Percentiles rank a stretch among this genome's conserved stretches.
These are phyloP conservation scores for Rubroboletus pulcherrimus DNA, from an alignment of 768 basidiomycete genomes.

Conservation along the genomic window DNA sequence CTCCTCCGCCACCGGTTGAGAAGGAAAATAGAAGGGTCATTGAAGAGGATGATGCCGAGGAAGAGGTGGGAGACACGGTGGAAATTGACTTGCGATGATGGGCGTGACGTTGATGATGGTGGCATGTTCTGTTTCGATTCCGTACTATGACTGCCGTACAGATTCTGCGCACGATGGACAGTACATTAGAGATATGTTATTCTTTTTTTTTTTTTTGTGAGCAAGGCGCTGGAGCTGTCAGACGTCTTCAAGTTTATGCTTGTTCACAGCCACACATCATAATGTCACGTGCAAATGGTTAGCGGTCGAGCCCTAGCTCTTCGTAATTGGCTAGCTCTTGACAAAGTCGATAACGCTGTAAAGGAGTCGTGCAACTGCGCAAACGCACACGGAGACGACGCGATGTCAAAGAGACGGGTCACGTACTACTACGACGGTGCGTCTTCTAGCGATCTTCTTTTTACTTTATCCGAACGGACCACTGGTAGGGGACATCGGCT, in stretches of 20 bases:
- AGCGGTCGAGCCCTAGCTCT: neutral
- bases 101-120: neutral
- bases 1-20: slow-evolving; percentile 74
- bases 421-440: slow-evolving; percentile 78
- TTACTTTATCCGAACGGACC: slow-evolving; percentile 1
- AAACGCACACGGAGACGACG: neutral
- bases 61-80: slow-evolving; percentile 76
- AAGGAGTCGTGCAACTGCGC: neutral
- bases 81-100: slow-evolving; percentile 58
- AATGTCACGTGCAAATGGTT: slow-evolving; percentile 12
- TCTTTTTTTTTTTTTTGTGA: neutral
- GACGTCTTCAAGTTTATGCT: neutral
- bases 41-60: slow-evolving; percentile 57
- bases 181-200: slow-evolving; percentile 12
- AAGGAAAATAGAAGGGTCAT: slow-evolving; percentile 52
- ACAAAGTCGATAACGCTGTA: neutral
- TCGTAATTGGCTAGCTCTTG: neutral
- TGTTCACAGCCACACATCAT: slow-evolving; percentile 4
- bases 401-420: slow-evolving; percentile 70
- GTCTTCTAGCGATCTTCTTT: slow-evolving; percentile 15
- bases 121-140: neutral
- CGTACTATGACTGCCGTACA: neutral
- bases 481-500: slow-evolving; percentile 60
- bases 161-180: neutral
- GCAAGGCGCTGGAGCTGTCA: neutral